Evolutionary conservation across 2,329 filamentous ascomycete species (phyloP), one percentile per base, ranked within the genome.

Genomic region (Allantophomopsis cytisporea): DNA sequence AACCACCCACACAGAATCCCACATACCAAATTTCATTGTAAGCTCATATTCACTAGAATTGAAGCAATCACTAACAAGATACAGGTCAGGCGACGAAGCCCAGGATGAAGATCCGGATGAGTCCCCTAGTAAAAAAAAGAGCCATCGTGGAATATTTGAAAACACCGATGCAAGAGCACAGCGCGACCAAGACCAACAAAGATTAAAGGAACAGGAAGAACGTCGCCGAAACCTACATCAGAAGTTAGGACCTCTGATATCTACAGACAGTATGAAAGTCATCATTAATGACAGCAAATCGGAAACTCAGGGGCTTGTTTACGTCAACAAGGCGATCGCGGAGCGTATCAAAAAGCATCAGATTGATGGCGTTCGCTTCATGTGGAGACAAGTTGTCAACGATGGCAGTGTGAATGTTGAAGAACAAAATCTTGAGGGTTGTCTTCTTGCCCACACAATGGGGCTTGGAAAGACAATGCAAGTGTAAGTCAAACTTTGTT

Each of bases 381-480:
- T 95, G 65, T 95, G 88, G 86, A 78, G 86, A 47, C 81, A 89
- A 46, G 64, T 94, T 35, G 73, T 89, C 5, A 67, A 70, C 23
- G 70, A 41, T 8, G 23, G 23, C 23, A 28, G 23, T 28, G 23
- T 28, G 3, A 28, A 28, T 28, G 23, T 28, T 28, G 46, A 77
- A 40, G 55, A 63, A 2, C 61, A 67, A 4, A 61, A 64, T 5
- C 67, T 69, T 14, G 78, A 87, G 56, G 87, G 87, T 2, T 93
- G 84, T 53, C 67, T 94, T 11, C 66, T 94, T 15, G 83, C 87
- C 5, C 87, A 94, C 55, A 85, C 83, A 0, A 94, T 94, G 87
- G 88, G 88, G 2, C 62, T 94, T 2, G 87, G 87, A 13, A 95
- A 94, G 62, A 93, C 87, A 0, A 86, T 94, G 79, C 87, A 94